Base-by-base conservation (phyloP, 768 basidiomycete species). In the Auricularia auricula-judae region DNA sequence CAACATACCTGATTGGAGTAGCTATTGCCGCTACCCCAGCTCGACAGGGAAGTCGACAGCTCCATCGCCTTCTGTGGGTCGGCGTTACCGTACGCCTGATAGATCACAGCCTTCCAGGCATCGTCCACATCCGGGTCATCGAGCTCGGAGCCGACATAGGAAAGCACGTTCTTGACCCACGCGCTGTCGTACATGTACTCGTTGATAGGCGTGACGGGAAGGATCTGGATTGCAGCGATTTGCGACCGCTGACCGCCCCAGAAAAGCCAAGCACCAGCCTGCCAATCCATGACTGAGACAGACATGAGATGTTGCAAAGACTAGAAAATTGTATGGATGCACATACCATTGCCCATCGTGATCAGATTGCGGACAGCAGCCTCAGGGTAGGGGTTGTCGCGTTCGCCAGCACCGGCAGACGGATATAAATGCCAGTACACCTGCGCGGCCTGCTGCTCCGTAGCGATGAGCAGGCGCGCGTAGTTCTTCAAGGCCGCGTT, bases 401-500 rank as follows among this genome's bases (percentile, higher is more conserved):
- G 68, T 65, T 71, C 73, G 63, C 65, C 73, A 5, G 70, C 61
- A 54, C 68, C 70, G 18, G 70, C 68, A 35, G 69, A 66, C 21
- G 75, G 75, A 62, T 76, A 75, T 66, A 76, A 53, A 64, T 76
- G 75, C 75, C 75, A 76, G 64, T 76, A 76, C 16, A 72, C 64
- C 65, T 76, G 74, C 34, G 72, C 71, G 59, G 74, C 74, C 35
- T 74, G 73, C 53, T 73, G 71, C 66, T 76, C 75, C n/a, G 69
- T 76, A 10, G 75, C 75, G 61, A 74, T 65, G 51, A 76, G 66
- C 29, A 76, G 67, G 3, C 73, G 73, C 8, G 75, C 74, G 59
- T 73, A 74, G 65, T 74, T 74, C 35, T 68, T 70, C 54, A 76
- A 63, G 64, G 75, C 69, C 59, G 70, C 65, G 59, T 76, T 73